Conservation (phyloP, 2,329 filamentous ascomycete genomes). For the Ophiosphaerella herpotricha region DNA sequence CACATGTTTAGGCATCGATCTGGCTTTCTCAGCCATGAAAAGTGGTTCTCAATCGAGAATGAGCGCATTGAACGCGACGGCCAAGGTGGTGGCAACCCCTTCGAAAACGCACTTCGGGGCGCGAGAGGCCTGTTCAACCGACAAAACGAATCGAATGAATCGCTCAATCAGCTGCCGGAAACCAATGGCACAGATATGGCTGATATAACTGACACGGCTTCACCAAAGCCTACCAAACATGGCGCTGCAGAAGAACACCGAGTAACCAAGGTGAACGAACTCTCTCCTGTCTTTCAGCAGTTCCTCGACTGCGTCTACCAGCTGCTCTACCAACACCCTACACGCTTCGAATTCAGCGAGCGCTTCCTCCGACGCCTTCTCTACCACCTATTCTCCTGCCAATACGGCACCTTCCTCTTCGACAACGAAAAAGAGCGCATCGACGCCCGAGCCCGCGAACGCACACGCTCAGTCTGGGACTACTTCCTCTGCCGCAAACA, state of each 20-base stretch:
- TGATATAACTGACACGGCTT: conserved; percentile 51
- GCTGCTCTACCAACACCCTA: conserved; percentile 80
- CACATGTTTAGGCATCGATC: conserved; percentile 97
- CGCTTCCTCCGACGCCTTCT: conserved; percentile 85
- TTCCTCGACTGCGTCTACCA: conserved; percentile 96
- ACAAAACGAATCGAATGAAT: conserved; percentile 68
- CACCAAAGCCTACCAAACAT: conserved; percentile 41
- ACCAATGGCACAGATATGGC: conserved; percentile 59
- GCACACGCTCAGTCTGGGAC: conserved; percentile 89
- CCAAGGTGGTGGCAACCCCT: conserved; percentile 66
- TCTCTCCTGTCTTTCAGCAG: conserved; percentile 95
- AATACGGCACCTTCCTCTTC: conserved; percentile 95
- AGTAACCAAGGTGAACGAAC: conserved; percentile 82
- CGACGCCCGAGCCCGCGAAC: conserved; percentile 69
- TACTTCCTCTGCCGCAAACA: conserved; percentile 83
- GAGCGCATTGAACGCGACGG: conserved; percentile 67
- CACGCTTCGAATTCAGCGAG: conserved; percentile 94
- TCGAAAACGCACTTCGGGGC: conserved; percentile 83
- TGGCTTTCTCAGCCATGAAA: conserved; percentile 84
- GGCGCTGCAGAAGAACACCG: conserved; percentile 62
- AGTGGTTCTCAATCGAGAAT: conserved; percentile 89
- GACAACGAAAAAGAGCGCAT: conserved; percentile 90
- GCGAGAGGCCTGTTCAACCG: conserved; percentile 91
- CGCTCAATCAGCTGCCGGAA: conserved; percentile 58
- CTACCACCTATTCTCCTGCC: conserved; percentile 93